Conservation (phyloP, 2,329 filamentous ascomycete species). For the Fonsecaea nubica region DNA sequence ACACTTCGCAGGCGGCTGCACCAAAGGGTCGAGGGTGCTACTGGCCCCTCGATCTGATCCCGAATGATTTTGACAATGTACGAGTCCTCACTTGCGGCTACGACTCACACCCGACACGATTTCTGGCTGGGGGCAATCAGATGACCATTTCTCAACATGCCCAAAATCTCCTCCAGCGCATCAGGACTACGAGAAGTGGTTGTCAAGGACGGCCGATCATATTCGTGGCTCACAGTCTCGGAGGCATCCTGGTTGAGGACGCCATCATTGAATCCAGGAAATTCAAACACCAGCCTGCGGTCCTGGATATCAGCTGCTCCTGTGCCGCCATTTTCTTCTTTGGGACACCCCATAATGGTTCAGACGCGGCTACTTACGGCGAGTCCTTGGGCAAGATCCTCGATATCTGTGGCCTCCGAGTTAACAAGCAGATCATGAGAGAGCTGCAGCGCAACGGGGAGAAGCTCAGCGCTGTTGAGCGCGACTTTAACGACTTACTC, state of each 20-base stretch:
- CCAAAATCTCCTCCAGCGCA: constrained; percentile 11
- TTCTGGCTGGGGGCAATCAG: constrained; percentile 5
- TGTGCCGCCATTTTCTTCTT: constrained; percentile 23
- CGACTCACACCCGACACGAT: constrained; percentile 14
- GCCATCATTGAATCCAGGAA: constrained; percentile 11
- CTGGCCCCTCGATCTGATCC: constrained; percentile 45
- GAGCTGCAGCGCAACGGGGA: constrained; percentile 14
- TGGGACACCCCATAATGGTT: constrained; percentile 19
- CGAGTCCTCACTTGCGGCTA: constrained; percentile 22
- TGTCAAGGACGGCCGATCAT: constrained; percentile 23
- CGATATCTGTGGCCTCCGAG: background rate
- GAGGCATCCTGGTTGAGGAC: constrained; percentile 31
- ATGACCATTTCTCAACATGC: constrained; percentile 19
- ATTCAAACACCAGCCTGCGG: constrained; percentile 9
- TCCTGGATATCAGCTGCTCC: constrained; percentile 9
- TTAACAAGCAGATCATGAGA: constrained; percentile 18
- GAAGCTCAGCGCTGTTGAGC: constrained; percentile 11
- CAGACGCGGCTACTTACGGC: constrained; percentile 19
- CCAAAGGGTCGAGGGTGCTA: constrained; percentile 8
- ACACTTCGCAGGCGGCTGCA: background rate
- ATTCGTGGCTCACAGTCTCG: constrained; percentile 32
- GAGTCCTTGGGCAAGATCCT: constrained; percentile 12
- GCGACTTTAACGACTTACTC: constrained; percentile 17
- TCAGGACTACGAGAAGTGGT: background rate
- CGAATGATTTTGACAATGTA: constrained; percentile 42